A percentile compares a stretch with the other conserved stretches of the same genome.
Evolutionary conservation across 1,284 basidiomycete species (phyloP).

Genomic region (Veloboletus limbatus): DNA sequence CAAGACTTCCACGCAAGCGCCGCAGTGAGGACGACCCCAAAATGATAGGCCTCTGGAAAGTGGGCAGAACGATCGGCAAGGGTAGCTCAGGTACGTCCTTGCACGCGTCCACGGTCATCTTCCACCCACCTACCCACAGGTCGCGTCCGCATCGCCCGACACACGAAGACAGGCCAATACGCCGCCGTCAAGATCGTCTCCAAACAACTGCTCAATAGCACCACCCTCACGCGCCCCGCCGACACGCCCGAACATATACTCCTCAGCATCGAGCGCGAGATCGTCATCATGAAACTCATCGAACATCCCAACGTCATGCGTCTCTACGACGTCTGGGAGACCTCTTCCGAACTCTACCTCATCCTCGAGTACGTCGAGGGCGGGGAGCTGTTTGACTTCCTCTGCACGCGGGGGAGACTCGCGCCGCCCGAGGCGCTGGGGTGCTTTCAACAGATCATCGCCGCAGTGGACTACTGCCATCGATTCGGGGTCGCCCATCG

Average conservation of each 20-base stretch:
- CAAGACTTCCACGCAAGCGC: conserved; percentile 33
- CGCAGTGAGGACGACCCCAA: conserved; percentile 57
- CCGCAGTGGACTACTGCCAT: conserved; percentile 94
- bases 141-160: conserved; percentile 88
- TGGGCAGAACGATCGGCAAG: conserved; percentile 90
- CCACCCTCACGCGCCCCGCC: conserved; percentile 56
- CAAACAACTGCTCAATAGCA: conserved; percentile 70
- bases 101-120: background rate
- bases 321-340: conserved; percentile 98
- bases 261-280: conserved; percentile 91
- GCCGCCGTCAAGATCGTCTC: conserved; percentile 98
- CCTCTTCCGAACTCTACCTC: conserved; percentile 84
- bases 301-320: conserved; percentile 95
- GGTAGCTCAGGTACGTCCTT: conserved; percentile 73
- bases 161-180: conserved; percentile 84
- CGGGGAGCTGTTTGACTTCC: conserved; percentile 95
- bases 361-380: conserved; percentile 98
- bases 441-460: conserved; percentile 97
- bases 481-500: conserved; percentile 96
- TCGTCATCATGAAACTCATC: conserved; percentile 99
- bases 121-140: too few relatives aligned
- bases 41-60: conserved; percentile 90
- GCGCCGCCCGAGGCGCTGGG: conserved; percentile 79
- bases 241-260: conserved; percentile 67
- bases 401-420: conserved; percentile 84